Base-by-base conservation (phyloP, 1,284 basidiomycete species). In the Gomphus bonarii region DNA sequence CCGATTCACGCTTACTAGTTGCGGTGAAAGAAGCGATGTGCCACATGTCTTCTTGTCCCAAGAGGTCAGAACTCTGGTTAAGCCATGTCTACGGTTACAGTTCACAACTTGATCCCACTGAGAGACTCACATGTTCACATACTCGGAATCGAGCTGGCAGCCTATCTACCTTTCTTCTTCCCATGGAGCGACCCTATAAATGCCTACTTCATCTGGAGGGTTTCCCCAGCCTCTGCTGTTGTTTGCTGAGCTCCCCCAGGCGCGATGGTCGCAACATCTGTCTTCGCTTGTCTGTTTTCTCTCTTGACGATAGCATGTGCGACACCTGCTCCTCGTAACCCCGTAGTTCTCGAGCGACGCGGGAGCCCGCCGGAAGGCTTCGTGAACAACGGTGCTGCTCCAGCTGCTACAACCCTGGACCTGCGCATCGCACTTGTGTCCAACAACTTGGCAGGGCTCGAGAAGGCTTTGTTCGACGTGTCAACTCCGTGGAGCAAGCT, bases 341-440 rank as follows among this genome's bases (percentile, higher is more conserved):
- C 62, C 47, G 25, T 58, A 50, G 55, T 71, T 47, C 70, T 69
- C 59, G 69, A 70, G 61, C 38, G 61, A 3, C 61, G 64, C 49
- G 44, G 62, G n/a, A 61, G 42, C 25, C 49, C 63, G 20, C 70
- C 70, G 3, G 59, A 50, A 12, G 69, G 68, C 35, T 72, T 67
- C 62, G 63, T 63, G 12, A 59, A 65, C 50, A 46, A 52, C n/a
- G 66, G 65, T 35, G 51, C 67, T n/a, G 67, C 71, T 1, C 48
- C 65, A 2, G 58, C 63, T n/a, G 62, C 65, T 49, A 58, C 63
- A 22, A 60, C 59, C 16, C 62, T 72, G 42, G 67, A 66, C 60
- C 59, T 72, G 51, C 68, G 69, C 30, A 63, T 73, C 22, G 71
- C 68, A 16, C 68, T 73, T 53, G 64, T 63, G 40, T 69, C 70